Conservation (phyloP, 2,329 filamentous ascomycete species). For the Dothistroma septosporum region DNA sequence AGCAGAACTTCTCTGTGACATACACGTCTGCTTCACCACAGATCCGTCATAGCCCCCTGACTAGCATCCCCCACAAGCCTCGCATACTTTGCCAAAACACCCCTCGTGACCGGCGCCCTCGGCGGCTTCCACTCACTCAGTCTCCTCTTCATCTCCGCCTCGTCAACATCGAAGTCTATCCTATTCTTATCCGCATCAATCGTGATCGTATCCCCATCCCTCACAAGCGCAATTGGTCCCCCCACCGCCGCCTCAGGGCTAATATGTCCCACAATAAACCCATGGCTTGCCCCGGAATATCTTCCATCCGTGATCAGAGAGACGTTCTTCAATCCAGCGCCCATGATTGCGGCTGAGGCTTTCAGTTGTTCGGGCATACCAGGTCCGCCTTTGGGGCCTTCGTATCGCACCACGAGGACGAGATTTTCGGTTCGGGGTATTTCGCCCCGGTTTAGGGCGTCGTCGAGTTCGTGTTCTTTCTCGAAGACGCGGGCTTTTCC, state of each 20-base stretch:
- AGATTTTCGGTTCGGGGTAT: slow-evolving; percentile 74
- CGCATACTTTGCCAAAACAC: slow-evolving; percentile 86
- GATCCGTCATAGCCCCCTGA: slow-evolving; percentile 84
- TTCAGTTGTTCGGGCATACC: slow-evolving; percentile 96
- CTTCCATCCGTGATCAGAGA: slow-evolving; percentile 89
- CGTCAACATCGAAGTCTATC: slow-evolving; percentile 66
- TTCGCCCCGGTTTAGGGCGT: slow-evolving; percentile 66
- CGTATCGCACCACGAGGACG: slow-evolving; percentile 86
- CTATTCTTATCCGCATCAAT: slow-evolving; percentile 78
- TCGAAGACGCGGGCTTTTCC: slow-evolving; percentile 81
- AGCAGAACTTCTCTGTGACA: neutral
- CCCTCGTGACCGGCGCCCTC: slow-evolving; percentile 68
- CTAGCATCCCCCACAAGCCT: slow-evolving; percentile 83
- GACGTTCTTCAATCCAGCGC: slow-evolving; percentile 79
- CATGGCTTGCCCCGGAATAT: slow-evolving; percentile 83
- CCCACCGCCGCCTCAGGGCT: slow-evolving; percentile 85
- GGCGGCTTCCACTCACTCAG: slow-evolving; percentile 67
- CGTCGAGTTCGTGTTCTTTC: slow-evolving; percentile 75
- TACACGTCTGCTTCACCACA: slow-evolving; percentile 38
- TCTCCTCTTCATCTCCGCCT: slow-evolving; percentile 65
- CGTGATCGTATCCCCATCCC: slow-evolving; percentile 74
- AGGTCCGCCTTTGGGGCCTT: slow-evolving; percentile 87
- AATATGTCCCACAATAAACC: slow-evolving; percentile 91
- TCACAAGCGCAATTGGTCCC: slow-evolving; percentile 79
- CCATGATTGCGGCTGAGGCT: slow-evolving; percentile 86